Evolutionary conservation across 495 filamentous ascomycete species (phyloP).

Genomic region (Aspergillus carlsbadensis): DNA sequence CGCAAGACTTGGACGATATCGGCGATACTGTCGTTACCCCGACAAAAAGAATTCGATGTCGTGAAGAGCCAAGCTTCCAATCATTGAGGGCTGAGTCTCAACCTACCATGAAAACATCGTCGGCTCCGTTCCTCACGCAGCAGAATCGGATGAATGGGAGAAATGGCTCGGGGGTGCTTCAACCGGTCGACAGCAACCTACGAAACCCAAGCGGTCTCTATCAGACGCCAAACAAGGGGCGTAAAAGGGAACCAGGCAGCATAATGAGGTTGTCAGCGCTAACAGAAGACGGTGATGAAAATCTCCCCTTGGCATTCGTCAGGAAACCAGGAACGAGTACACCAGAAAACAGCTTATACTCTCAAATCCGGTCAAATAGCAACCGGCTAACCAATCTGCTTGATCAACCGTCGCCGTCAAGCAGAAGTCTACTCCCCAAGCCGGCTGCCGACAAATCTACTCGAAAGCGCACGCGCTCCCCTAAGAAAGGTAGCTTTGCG

Average conservation of each 20-base stretch:
- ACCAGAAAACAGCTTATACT: not conserved
- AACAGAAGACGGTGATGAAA: slow-evolving; percentile 44
- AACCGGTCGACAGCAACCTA: slow-evolving; percentile 24
- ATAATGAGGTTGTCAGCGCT: slow-evolving; percentile 21
- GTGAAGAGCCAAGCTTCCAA: not conserved
- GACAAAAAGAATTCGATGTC: slow-evolving; percentile 46
- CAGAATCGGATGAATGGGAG: not conserved
- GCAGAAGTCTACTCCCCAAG: slow-evolving; percentile 20
- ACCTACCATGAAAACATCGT: not conserved
- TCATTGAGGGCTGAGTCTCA: not conserved
- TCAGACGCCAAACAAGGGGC: slow-evolving; percentile 3
- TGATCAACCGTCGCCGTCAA: slow-evolving; percentile 32
- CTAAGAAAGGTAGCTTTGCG: not conserved
- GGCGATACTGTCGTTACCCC: slow-evolving; percentile 63
- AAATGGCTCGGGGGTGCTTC: slow-evolving; percentile 17
- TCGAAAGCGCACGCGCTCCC: not conserved
- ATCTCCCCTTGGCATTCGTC: not conserved
- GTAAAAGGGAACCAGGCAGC: slow-evolving; percentile 13
- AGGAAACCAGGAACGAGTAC: not conserved
- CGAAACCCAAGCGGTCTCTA: not conserved
- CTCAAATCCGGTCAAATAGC: slow-evolving; percentile 4
- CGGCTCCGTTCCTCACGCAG: not conserved
- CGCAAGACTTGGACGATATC: slow-evolving; percentile 74
- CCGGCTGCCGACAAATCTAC: not conserved
- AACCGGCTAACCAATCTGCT: slow-evolving; percentile 38